phyloP scores from a whole-genome alignment of 768 basidiomycete genomes.

The Naganishia onofrii region DNA sequence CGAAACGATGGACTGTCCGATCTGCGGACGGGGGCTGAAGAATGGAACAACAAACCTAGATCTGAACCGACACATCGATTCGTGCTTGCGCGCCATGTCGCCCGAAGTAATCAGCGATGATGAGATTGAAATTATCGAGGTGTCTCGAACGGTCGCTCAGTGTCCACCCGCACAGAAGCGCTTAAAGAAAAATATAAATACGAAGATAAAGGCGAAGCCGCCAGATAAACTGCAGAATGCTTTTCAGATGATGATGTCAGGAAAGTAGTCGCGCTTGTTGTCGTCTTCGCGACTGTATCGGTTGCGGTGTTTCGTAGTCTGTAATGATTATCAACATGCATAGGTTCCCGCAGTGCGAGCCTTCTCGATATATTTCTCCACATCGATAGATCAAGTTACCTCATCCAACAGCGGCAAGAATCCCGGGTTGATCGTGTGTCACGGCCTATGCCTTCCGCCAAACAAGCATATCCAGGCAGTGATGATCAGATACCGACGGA shows the following conservation, averaged over 20 bases:
- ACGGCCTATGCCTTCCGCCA: too few species aligned
- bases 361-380: too few species aligned
- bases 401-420: too few species aligned
- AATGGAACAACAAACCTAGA: conserved; percentile 6
- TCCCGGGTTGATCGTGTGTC: too few species aligned
- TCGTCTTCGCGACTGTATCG: too few species aligned
- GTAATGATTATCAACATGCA: too few species aligned
- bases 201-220: neutral
- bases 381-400: too few species aligned
- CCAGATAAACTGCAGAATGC: conserved; percentile 21
- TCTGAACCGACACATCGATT: conserved; percentile 13
- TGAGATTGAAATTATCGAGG: conserved; percentile 7
- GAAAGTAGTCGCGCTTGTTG: neutral
- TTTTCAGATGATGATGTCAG: conserved; percentile 10
- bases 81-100: neutral
- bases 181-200: neutral
- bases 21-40: neutral
- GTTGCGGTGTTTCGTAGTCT: too few species aligned
- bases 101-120: conserved; percentile 14
- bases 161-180: neutral
- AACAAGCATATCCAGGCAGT: too few species aligned
- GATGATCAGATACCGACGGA: too few species aligned
- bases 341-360: too few species aligned
- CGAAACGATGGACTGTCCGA: neutral
- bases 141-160: neutral